Evolutionary conservation across 176 grass and related monocot genomes (phyloP), one percentile per base, ranked within the genome.

Genomic region (Cocos nucifera): DNA sequence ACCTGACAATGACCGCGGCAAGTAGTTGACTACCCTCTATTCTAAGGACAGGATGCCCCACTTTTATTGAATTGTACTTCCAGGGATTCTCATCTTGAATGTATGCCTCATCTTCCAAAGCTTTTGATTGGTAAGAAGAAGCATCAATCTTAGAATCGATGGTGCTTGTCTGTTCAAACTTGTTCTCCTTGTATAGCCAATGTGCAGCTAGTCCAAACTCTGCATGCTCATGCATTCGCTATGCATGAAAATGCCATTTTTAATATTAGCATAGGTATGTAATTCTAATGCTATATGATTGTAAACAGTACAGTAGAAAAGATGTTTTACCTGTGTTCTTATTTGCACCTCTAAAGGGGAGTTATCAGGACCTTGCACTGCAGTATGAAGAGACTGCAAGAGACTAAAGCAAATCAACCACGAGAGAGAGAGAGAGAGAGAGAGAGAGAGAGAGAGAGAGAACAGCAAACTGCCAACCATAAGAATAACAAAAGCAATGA

Each of bases 131-230:
- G 39, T 82, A 82, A 68, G 85, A 60, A 63, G 71, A 80, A 65
- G 56, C 59, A 14, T 15, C 25, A 61, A 80, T 68, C 57, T 73
- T 81, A 61, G 83, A 78, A 83, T 70, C 74, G 62, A 67, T 82
- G 54, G 64, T 69, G 70, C 62, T 75, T 56, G 28, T 66, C 39
- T 71, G 48, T 20, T 85, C 78, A 22, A 82, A 57, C 64, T 77
- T 82, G 39, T 76, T 97, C 77, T 97, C 92, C 68, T 97, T 90
- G 63, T 97, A 97, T n/a, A 97, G 67, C 92, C 92, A 97, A 72
- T 97, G 92, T 54, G 92, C 92, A 59, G 92, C 92, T 15, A 85
- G 92, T 66, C 92, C 92, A 64, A 79, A 82, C 76, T 97, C 92
- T 26, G 92, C 84, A 69, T 88, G 83, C 18, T 97, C 87, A 80